These are phyloP conservation scores for Capronia epimyces DNA, from an alignment of 2,329 filamentous ascomycete species.

Conservation along the genomic window DNA sequence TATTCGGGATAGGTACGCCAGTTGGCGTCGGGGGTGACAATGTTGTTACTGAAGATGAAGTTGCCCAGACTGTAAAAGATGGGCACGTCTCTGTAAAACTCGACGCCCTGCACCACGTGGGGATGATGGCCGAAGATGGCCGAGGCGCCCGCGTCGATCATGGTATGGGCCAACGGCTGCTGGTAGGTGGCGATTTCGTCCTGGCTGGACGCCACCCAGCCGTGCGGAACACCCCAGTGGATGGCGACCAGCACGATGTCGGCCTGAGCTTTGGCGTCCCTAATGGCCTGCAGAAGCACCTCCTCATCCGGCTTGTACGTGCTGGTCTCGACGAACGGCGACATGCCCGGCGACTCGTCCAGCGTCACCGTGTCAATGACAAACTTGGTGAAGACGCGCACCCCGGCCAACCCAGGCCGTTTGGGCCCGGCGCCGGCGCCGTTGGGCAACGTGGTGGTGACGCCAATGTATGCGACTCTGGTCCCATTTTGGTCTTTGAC, in stretches of 20 bases:
- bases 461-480: constrained; percentile 9
- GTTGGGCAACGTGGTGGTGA: constrained; percentile 11
- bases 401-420: constrained; percentile 7
- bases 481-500: not conserved
- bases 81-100: constrained; percentile 4
- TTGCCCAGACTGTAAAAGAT: constrained; percentile 11
- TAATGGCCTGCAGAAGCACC: constrained; percentile 6
- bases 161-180: constrained; percentile 7
- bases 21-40: constrained; percentile 4
- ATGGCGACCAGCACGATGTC: constrained; percentile 12
- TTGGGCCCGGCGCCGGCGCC: constrained; percentile 3
- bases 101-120: constrained; percentile 12
- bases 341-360: constrained; percentile 11
- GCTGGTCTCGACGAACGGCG: constrained; percentile 6
- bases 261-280: constrained; percentile 5
- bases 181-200: constrained; percentile 15
- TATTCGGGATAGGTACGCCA: constrained; percentile 6
- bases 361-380: constrained; percentile 9
- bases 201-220: constrained; percentile 5
- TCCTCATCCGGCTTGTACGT: constrained; percentile 14
- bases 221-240: constrained; percentile 11
- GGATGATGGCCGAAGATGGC: constrained; percentile 14
- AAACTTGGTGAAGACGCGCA: constrained; percentile 14
- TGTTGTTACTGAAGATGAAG: constrained; percentile 13
- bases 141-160: constrained; percentile 10